Evolutionary conservation across 306 rosid genomes (phyloP), one percentile per base, ranked within the genome.

Genomic region (Prunus mume): DNA sequence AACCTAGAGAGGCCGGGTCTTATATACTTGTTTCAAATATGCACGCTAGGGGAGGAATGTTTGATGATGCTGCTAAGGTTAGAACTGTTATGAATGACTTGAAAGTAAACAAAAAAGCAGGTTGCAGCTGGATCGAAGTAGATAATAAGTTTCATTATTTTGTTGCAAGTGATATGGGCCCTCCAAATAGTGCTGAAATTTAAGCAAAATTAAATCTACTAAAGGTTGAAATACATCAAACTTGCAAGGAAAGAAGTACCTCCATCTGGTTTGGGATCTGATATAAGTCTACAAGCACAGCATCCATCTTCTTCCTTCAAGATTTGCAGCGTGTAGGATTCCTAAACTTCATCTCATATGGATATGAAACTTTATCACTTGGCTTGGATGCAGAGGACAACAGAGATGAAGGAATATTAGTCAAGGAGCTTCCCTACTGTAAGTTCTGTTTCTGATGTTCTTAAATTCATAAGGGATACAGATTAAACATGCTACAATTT

Each of bases 61-160:
- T 25, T 2, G 82, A 80, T 68, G 89, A 85, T 79, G 91, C 89
- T 72, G 86, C 91, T 49, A 79, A 83, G 69, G 82, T 88, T 55
- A 71, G 89, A 88, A 83, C 87, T 14, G 19, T 77, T 65, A 83
- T 88, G 89, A 83, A 81, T 73, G 86, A 88, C 80, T 62, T 83
- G 83, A 81, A 85, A 57, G 28, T 85, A 65, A 67, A 34, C 5
- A 88, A 88, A 81, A 87, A 88, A 81, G 81, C 83, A 67, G 91
- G 91, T 68, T 83, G 81, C 55, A 85, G 89, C 63, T 88, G 89
- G 86, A 79, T 83, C 69, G 85, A 83, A 73, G 62, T 85, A 45
- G 77, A 69, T 72, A 79, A 34, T 34, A 34, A 34, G 41, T 34
- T 34, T 34, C 41, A 34, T 34, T 34, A 34, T 34, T 34, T 34